phyloP scores from a whole-genome alignment of 768 basidiomycete genomes.

The Rhodotorula sphaerocarpa region DNA sequence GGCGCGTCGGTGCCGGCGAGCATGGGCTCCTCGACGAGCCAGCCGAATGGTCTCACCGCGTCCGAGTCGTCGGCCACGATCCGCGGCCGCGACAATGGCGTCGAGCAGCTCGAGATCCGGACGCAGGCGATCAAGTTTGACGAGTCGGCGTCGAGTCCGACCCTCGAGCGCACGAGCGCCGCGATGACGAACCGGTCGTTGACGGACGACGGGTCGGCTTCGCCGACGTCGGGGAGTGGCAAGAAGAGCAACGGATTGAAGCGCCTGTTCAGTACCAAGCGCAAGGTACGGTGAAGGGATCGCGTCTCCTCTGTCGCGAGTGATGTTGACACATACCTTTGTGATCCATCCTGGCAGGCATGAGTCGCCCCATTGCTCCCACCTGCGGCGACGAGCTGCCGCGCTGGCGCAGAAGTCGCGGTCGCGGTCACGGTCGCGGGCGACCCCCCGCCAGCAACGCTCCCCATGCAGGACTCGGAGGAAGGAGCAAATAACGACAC shows the following conservation, averaged over 20 bases:
- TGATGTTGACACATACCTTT: background rate
- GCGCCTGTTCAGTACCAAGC: conserved; percentile 24
- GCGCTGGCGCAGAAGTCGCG: too few species aligned
- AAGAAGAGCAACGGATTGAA: conserved; percentile 22
- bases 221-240: conserved; percentile 39
- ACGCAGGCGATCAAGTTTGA: conserved; percentile 22
- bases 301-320: background rate
- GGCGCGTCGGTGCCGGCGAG: background rate
- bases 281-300: conserved; percentile 17
- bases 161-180: conserved; percentile 55
- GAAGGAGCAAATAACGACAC: too few species aligned
- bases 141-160: conserved; percentile 52
- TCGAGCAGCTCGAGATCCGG: background rate
- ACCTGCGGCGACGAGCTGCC: too few species aligned
- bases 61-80: background rate
- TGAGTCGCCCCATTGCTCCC: too few species aligned
- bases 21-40: background rate
- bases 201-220: conserved; percentile 56
- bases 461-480: too few species aligned
- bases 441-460: too few species aligned
- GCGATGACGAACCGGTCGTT: conserved; percentile 67
- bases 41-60: too few species aligned
- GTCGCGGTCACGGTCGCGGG: too few species aligned
- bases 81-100: background rate
- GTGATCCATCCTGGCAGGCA: too few species aligned